Evolutionary conservation across 2,329 filamentous ascomycete species (phyloP).

Genomic region (Didymella segeticola): DNA sequence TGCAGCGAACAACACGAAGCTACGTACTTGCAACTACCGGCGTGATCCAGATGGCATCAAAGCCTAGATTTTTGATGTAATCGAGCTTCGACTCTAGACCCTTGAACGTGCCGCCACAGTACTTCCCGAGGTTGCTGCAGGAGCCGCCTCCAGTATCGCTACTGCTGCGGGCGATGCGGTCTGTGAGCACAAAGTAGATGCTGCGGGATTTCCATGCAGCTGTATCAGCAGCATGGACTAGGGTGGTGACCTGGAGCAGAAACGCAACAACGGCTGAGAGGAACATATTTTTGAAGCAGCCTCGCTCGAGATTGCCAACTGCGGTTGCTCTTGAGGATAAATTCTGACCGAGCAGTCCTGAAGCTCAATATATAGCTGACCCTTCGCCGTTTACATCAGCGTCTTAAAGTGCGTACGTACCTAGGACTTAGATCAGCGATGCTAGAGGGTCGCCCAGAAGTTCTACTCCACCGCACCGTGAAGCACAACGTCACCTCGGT

Average conservation of each 20-base stretch:
- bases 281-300: slow-evolving; percentile 25
- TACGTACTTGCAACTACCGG: slow-evolving; percentile 42
- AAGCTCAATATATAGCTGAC: slow-evolving; percentile 14
- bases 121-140: slow-evolving; percentile 44
- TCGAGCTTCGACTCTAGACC: slow-evolving; percentile 58
- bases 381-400: slow-evolving; percentile 2
- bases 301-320: background rate
- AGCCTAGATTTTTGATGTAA: slow-evolving; percentile 59
- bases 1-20: background rate
- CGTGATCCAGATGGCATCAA: slow-evolving; percentile 59
- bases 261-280: slow-evolving; percentile 20
- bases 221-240: slow-evolving; percentile 39
- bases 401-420: background rate
- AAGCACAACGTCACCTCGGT: background rate
- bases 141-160: slow-evolving; percentile 40
- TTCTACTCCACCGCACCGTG: slow-evolving; percentile 4
- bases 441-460: background rate
- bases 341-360: background rate
- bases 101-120: slow-evolving; percentile 61
- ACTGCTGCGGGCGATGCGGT: slow-evolving; percentile 45
- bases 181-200: slow-evolving; percentile 48
- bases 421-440: slow-evolving; percentile 15
- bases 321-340: background rate
- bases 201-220: slow-evolving; percentile 46
- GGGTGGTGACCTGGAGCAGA: slow-evolving; percentile 26